These are phyloP conservation scores for Lindgomyces ingoldianus DNA, from an alignment of 495 filamentous ascomycete genomes.

Conservation along the genomic window DNA sequence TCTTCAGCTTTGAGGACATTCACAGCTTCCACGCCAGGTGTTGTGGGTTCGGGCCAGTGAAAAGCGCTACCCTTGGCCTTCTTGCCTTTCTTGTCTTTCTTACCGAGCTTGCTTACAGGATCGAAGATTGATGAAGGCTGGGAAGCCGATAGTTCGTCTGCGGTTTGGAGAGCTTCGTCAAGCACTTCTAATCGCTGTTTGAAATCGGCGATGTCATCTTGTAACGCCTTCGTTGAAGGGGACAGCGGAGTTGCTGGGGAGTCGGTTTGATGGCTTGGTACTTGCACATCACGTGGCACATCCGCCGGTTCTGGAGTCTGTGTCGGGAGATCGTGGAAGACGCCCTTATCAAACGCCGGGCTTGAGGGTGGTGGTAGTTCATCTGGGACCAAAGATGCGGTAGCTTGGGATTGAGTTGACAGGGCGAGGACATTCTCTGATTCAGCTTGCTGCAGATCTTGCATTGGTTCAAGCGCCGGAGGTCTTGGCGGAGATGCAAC, in stretches of 20 bases:
- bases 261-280: neutral
- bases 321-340: constrained; percentile 9
- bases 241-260: neutral
- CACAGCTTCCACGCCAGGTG: constrained; percentile 12
- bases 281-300: neutral
- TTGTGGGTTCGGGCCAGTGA: constrained; percentile 28
- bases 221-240: constrained; percentile 15
- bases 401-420: neutral
- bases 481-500: neutral
- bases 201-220: constrained; percentile 24
- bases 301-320: neutral
- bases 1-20: neutral
- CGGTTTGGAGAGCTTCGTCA: neutral
- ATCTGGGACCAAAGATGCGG: neutral
- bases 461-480: neutral
- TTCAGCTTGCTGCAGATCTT: neutral
- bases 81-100: constrained; percentile 34
- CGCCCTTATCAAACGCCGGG: neutral
- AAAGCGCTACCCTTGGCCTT: constrained; percentile 17
- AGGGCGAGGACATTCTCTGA: neutral
- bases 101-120: constrained; percentile 23
- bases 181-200: constrained; percentile 24
- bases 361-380: neutral
- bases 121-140: constrained; percentile 22
- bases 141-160: neutral